Evolutionary conservation across 2,329 filamentous ascomycete genomes (phyloP).

Genomic region (Fusarium fujikuroi): DNA sequence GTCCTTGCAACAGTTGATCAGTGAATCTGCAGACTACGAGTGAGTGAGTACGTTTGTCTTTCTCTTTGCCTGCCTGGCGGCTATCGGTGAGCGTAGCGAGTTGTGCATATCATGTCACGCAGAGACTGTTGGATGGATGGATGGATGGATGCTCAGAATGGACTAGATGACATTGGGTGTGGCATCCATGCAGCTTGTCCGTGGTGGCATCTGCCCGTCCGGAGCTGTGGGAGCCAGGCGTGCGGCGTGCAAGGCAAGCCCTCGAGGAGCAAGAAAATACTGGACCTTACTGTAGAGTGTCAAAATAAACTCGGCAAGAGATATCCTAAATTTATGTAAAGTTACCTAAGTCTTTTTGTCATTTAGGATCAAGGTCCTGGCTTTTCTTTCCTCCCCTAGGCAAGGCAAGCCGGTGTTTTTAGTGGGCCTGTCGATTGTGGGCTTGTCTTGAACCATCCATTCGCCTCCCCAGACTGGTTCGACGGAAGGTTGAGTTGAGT

Average conservation of each 20-base stretch:
- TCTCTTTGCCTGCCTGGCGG: constrained; percentile 35
- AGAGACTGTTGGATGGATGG: constrained; percentile 32
- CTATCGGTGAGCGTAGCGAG: constrained; percentile 30
- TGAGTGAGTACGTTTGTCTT: constrained; percentile 4
- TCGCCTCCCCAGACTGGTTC: constrained; percentile 29
- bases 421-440: constrained; percentile 37
- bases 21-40: background rate
- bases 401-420: constrained; percentile 37
- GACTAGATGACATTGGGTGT: constrained; percentile 34
- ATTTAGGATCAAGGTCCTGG: too few relatives aligned
- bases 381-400: too few relatives aligned
- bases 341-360: too few relatives aligned
- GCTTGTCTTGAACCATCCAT: constrained; percentile 32
- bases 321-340: too few relatives aligned
- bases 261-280: too few relatives aligned
- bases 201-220: constrained; percentile 40
- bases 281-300: too few relatives aligned
- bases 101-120: constrained; percentile 45
- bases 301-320: too few relatives aligned
- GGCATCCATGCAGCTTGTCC: constrained; percentile 27
- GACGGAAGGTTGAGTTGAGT: background rate
- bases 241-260: constrained; percentile 17
- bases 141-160: constrained; percentile 7
- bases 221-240: constrained; percentile 37
- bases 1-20: constrained; percentile 1